Evolutionary conservation across 129 eudicot species (phyloP), one percentile per base, ranked within the genome.

Genomic region (Escallonia rubra): DNA sequence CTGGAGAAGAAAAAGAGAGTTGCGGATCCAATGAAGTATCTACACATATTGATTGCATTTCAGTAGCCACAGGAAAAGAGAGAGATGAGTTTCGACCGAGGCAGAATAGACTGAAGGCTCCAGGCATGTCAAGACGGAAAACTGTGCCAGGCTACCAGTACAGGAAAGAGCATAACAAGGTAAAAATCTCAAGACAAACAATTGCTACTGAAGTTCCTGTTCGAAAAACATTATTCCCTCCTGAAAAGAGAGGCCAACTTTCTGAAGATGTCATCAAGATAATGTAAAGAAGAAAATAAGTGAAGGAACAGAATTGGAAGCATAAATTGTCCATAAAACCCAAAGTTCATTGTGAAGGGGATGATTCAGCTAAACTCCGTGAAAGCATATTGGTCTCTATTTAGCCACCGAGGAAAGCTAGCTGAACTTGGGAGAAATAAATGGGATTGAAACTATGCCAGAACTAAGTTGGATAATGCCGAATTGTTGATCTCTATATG

Each of bases 1-100:
- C 82, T 12, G 77, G 72, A 44, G 90, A 81, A 74, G 88, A 79
- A 71, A 86, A 86, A 65, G 95, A 87, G 78, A 87, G 95, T 34
- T 87, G 90, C 48, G 95, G 90, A 73, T 87, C 95, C 34, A 84
- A 87, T 70, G 95, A 87, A 73, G 90, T 81, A 8, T 76, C 87
- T 44, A 47, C 79, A 16, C 86, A 76, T 15, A 59, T 68, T 16
- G 86, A 76, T 51, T 68, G 14, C 61, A 38, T 64, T n/a, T 61
- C 85, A 58, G 63, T 79, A 56, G 54, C 62, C 65, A 69, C 76
- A 47, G 50, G 70, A 67, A 74, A 71, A 49, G 77, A 67, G 61
- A 76, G 66, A 55, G 62, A 77, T 16, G 73, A 73, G 57, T 47
- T 55, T n/a, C 73, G 64, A 34, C 73, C 88, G 3, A 50, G 59